phyloP scores from a whole-genome alignment of 441 rosid species.

The Gossypium gossypioides region DNA sequence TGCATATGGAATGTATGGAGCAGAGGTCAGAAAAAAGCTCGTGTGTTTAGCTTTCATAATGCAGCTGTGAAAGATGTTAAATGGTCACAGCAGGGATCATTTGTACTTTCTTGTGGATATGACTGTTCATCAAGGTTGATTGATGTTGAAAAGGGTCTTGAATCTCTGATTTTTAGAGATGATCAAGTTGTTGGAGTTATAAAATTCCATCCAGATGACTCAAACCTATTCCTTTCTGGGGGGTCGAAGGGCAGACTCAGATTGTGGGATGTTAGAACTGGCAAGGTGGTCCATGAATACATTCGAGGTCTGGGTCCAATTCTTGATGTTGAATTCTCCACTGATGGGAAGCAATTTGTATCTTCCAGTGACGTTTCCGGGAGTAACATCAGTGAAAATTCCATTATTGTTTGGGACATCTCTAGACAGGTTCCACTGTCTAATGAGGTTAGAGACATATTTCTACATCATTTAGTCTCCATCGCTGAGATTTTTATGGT shows the following conservation, averaged over 20 bases:
- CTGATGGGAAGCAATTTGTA: slow-evolving; percentile 55
- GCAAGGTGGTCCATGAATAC: slow-evolving; percentile 50
- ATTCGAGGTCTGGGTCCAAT: slow-evolving; percentile 50
- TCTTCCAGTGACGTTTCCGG: slow-evolving; percentile 76
- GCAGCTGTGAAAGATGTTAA: slow-evolving; percentile 69
- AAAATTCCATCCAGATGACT: slow-evolving; percentile 54
- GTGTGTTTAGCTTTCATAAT: slow-evolving; percentile 42
- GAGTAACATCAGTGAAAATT: slow-evolving; percentile 66
- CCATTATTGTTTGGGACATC: slow-evolving; percentile 74
- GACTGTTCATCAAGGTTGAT: slow-evolving; percentile 56
- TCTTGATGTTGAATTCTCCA: slow-evolving; percentile 69
- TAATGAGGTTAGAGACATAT: slow-evolving; percentile 52
- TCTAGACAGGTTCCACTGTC: slow-evolving; percentile 65
- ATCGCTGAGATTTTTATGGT: slow-evolving; percentile 6
- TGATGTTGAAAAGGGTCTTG: slow-evolving; percentile 65
- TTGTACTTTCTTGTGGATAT: slow-evolving; percentile 71
- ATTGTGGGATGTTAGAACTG: slow-evolving; percentile 65
- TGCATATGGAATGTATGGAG: slow-evolving; percentile 82
- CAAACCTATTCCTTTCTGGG: slow-evolving; percentile 68
- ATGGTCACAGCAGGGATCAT: slow-evolving; percentile 50
- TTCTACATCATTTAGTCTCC: slow-evolving; percentile 7
- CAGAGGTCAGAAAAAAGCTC: slow-evolving; percentile 44
- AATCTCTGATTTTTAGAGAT: slow-evolving; percentile 50
- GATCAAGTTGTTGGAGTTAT: slow-evolving; percentile 58
- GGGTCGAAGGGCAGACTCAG: slow-evolving; percentile 64